Percentiles rank a stretch among this genome's conserved stretches.
Evolutionary conservation across 1,284 basidiomycete genomes (phyloP).

Genomic region (Ceratobasidium sp.): DNA sequence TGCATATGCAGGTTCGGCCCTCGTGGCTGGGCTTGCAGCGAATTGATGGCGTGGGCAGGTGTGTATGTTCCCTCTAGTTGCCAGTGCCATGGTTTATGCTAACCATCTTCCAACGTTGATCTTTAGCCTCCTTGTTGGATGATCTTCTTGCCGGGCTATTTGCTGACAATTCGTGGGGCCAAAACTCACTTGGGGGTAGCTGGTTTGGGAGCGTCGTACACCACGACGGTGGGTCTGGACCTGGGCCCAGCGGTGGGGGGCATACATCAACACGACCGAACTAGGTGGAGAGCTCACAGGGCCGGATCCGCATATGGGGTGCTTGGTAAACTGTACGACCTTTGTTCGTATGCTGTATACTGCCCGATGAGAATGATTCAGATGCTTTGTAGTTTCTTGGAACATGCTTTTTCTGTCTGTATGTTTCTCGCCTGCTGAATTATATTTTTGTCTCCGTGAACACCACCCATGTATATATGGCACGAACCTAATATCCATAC

Average conservation of each 20-base stretch:
- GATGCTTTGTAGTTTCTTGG: too few relatives aligned
- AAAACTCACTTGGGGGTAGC: constrained; percentile 31
- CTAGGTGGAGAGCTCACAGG: constrained; percentile 36
- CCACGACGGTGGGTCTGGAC: constrained; percentile 36
- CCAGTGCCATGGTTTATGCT: constrained; percentile 22
- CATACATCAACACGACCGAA: constrained; percentile 14
- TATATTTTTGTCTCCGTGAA: too few relatives aligned
- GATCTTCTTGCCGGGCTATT: constrained; percentile 36
- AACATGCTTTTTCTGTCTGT: too few relatives aligned
- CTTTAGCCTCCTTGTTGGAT: constrained; percentile 33
- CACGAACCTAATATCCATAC: too few relatives aligned
- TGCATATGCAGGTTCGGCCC: constrained; percentile 34
- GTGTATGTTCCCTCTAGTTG: constrained; percentile 26
- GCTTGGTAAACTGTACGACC: constrained; percentile 23
- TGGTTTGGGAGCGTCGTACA: constrained; percentile 35
- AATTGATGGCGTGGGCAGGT: constrained; percentile 36
- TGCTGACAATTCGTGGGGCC: constrained; percentile 32
- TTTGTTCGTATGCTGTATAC: too few relatives aligned
- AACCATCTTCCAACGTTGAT: constrained; percentile 3
- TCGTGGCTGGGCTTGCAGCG: constrained; percentile 33
- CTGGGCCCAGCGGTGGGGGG: constrained; percentile 25
- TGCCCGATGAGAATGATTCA: too few relatives aligned
- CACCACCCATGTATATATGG: too few relatives aligned
- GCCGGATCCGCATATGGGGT: constrained; percentile 26
- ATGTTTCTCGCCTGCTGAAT: too few relatives aligned